These are phyloP conservation scores for Fusarium vanettenii DNA, from an alignment of 2,329 filamentous ascomycete genomes.

Conservation along the genomic window DNA sequence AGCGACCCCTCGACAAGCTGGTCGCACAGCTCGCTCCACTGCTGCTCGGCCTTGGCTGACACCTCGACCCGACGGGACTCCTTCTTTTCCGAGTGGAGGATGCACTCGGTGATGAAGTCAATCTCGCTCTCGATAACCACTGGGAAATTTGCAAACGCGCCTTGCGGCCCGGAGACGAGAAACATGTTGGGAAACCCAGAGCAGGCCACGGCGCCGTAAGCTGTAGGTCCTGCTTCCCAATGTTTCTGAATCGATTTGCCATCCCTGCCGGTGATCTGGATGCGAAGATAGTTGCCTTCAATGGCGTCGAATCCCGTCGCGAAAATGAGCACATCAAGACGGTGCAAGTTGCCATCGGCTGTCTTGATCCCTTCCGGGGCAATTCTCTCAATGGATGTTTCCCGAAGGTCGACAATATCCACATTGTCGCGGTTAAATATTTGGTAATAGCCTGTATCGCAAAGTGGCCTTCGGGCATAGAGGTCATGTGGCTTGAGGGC, in stretches of 20 bases:
- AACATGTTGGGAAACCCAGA: neutral
- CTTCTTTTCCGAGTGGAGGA: neutral
- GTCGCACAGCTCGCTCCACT: neutral
- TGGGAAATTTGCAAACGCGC: constrained; percentile 14
- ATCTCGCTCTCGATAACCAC: constrained; percentile 8
- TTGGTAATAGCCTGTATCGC: neutral
- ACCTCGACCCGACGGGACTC: neutral
- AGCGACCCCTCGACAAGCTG: constrained; percentile 2
- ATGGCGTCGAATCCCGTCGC: neutral
- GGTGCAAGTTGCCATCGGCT: constrained; percentile 46
- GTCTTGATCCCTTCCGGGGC: constrained; percentile 50
- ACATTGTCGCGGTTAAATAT: neutral
- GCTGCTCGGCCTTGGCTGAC: neutral
- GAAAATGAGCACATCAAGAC: constrained; percentile 52
- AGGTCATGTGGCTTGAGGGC: constrained; percentile 26
- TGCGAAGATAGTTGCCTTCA: neutral
- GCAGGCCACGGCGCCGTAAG: neutral
- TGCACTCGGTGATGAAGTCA: constrained; percentile 8
- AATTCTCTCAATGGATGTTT: constrained; percentile 39
- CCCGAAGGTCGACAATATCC: neutral
- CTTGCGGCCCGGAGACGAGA: constrained; percentile 6
- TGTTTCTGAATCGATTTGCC: neutral
- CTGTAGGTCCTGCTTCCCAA: neutral
- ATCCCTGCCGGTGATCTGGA: neutral
- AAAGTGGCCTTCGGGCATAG: constrained; percentile 28